phyloP scores from a whole-genome alignment of 2,329 filamentous ascomycete species.

The Myriangium duriaei region DNA sequence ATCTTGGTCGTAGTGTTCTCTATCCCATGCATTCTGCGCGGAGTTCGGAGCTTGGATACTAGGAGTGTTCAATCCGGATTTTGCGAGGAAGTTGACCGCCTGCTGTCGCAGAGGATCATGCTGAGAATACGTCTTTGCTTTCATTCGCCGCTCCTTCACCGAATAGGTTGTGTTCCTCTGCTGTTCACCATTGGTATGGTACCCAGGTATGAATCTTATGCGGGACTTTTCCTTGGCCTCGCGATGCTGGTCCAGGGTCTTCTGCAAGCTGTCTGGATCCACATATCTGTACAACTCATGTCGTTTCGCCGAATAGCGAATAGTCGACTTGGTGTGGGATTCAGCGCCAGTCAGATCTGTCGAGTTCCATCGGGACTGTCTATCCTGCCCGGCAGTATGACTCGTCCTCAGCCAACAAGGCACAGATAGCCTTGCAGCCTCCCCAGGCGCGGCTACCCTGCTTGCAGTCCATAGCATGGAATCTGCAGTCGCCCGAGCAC shows the following conservation, averaged over 20 bases:
- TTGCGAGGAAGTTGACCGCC: neutral
- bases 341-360: neutral
- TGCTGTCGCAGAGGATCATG: neutral
- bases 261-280: neutral
- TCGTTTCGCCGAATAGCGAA: neutral
- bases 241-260: slow-evolving; percentile 4
- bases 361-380: neutral
- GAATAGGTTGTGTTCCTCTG: neutral
- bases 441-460: neutral
- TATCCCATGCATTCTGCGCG: neutral
- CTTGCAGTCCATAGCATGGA: neutral
- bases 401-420: too few species aligned
- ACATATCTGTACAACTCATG: slow-evolving; percentile 2
- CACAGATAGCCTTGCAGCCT: neutral
- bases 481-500: too few species aligned
- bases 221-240: slow-evolving; percentile 2
- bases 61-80: neutral
- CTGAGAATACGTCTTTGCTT: neutral
- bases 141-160: neutral
- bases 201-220: neutral
- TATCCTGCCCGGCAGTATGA: too few species aligned
- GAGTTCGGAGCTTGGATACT: neutral
- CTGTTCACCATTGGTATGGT: neutral
- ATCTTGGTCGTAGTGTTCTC: too few species aligned
- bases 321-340: neutral